Conservation (phyloP, 352 stramenopile genomes). For the Thraustotheca clavata region DNA sequence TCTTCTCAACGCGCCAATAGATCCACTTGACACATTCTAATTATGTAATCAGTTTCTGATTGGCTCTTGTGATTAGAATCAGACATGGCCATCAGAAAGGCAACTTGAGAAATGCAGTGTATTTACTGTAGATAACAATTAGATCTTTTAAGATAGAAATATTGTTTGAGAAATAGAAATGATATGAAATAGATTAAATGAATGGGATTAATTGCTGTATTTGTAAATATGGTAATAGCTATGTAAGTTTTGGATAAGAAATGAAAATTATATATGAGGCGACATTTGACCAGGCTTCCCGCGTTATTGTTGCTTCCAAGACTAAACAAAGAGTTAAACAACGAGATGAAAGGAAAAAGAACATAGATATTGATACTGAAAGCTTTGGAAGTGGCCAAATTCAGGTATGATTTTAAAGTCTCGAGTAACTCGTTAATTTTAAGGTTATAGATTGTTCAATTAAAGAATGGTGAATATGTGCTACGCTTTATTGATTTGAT, state of each 20-base stretch:
- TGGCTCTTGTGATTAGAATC: too few relatives aligned
- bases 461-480: neutral
- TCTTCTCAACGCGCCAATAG: conserved; percentile 2
- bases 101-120: too few relatives aligned
- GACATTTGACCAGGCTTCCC: neutral
- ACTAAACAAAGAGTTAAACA: neutral
- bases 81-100: too few relatives aligned
- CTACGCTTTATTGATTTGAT: conserved; percentile 46
- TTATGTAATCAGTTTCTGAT: neutral
- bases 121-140: too few relatives aligned
- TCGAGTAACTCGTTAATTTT: neutral
- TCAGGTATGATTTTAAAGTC: neutral
- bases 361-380: neutral
- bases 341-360: neutral
- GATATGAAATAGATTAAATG: too few relatives aligned
- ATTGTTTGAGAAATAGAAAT: too few relatives aligned
- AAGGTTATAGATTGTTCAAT: conserved; percentile 7
- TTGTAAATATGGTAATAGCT: too few relatives aligned
- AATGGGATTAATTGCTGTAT: too few relatives aligned
- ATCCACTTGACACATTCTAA: too few relatives aligned
- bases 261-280: neutral
- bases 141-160: too few relatives aligned
- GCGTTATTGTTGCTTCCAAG: neutral
- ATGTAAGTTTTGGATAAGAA: too few relatives aligned
- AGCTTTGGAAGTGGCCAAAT: neutral